Evolutionary conservation across 805 yeast genomes (phyloP), one percentile per base, ranked within the genome.

Genomic region (Groenewaldozyma tartarivorans): DNA sequence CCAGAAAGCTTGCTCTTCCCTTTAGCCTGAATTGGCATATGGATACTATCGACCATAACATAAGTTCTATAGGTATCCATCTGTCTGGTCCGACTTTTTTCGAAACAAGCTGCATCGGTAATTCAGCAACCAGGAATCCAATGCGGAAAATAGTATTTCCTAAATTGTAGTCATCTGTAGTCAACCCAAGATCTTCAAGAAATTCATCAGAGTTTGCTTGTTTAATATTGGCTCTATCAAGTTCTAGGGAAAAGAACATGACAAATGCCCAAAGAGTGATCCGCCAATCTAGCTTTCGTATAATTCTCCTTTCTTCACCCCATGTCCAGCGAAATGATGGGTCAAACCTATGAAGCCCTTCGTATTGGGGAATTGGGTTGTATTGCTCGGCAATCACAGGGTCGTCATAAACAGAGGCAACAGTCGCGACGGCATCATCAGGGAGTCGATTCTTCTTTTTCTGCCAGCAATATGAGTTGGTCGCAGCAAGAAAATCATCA

Each of bases 101-200:
- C 11, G 81, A 73, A 35, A 80, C 60, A 48, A 79, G 62, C 53
- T 79, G 84, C 3, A 83, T 77, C 0, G 86, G 87, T 6, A 79
- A 58, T 54, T 80, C 86, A 13, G 81, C 74, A 15, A 63, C 53
- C 40, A 79, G 58, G 52, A 80, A 79, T 32, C 74, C 65, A 2
- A 74, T 63, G 40, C 68, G 63, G 49, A 72, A 73, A 32, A 80
- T 62, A 1, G 83, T 76, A 48, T 65, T 70, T 18, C 82, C 86
- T 29, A 64, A 53, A 55, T 79, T 80, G 54, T 69, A 77, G 43
- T 79, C 73, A 49, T 74, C 61, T 11, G 81, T 75, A 24, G 69
- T 69, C 53, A 79, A 50, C 1, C 62, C 53, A 41, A 77, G 60
- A 47, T 79, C 81, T 1, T 55, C 59, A 38, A 78, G 56, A 49